phyloP scores from a whole-genome alignment of 2,329 filamentous ascomycete genomes.

The Aaosphaeria pasadenensis region DNA sequence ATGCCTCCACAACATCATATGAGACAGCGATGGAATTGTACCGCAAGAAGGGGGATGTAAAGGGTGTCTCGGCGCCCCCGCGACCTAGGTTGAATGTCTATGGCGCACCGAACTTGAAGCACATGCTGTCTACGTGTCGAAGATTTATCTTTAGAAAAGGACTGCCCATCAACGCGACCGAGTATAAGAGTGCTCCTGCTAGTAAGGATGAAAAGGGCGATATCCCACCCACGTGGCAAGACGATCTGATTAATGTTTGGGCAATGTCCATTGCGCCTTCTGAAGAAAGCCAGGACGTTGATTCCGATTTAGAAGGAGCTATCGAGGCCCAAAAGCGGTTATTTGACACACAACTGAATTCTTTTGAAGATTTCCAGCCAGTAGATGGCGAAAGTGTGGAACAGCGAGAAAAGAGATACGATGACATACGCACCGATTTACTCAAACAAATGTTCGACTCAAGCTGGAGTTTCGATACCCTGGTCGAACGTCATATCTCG shows the following conservation, averaged over 20 bases:
- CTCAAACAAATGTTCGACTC: constrained; percentile 79
- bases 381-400: constrained; percentile 27
- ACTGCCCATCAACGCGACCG: constrained; percentile 68
- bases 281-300: neutral
- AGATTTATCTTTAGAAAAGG: constrained; percentile 84
- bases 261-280: constrained; percentile 61
- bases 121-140: constrained; percentile 77
- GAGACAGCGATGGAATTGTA: constrained; percentile 41
- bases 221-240: constrained; percentile 65
- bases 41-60: constrained; percentile 16
- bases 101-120: constrained; percentile 75
- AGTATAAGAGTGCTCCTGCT: constrained; percentile 49
- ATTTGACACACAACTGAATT: constrained; percentile 25
- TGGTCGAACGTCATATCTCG: constrained; percentile 64
- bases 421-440: constrained; percentile 57
- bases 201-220: constrained; percentile 32
- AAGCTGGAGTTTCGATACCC: constrained; percentile 67
- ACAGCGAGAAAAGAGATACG: constrained; percentile 40
- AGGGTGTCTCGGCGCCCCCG: constrained; percentile 12
- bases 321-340: constrained; percentile 16
- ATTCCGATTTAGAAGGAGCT: constrained; percentile 13
- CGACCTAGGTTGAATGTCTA: constrained; percentile 56
- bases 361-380: constrained; percentile 28
- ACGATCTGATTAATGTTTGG: constrained; percentile 81
- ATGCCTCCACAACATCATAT: constrained; percentile 53